phyloP scores from a whole-genome alignment of 306 rosid genomes.

The Malus sieversii region DNA sequence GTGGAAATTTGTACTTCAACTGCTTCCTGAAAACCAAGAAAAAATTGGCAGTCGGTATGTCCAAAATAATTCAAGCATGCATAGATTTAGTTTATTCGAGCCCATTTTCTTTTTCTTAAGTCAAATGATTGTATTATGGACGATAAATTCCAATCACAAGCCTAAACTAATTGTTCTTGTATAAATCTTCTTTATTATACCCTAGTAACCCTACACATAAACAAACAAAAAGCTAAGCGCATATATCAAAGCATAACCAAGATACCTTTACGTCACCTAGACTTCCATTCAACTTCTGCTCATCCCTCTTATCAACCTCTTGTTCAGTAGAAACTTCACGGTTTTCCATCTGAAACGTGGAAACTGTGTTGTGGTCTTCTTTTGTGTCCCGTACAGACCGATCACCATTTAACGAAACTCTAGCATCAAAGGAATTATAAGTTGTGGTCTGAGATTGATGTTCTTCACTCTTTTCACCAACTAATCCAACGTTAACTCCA shows the following conservation, averaged over 20 bases:
- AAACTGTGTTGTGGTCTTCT: slow-evolving; percentile 31
- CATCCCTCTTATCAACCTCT: slow-evolving; percentile 24
- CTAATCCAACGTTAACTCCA: slow-evolving; percentile 30
- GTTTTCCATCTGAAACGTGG: slow-evolving; percentile 28
- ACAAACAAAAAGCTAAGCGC: background rate
- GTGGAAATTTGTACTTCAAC: slow-evolving; percentile 37
- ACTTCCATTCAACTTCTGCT: slow-evolving; percentile 13
- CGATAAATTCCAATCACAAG: background rate
- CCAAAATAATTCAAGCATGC: background rate
- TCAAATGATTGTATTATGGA: background rate
- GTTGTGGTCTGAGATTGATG: slow-evolving; percentile 22
- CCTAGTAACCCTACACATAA: background rate
- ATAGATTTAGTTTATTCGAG: background rate
- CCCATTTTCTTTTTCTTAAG: background rate
- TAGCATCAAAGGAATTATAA: slow-evolving; percentile 33
- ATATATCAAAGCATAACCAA: background rate
- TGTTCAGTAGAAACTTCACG: slow-evolving; percentile 27
- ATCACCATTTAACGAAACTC: slow-evolving; percentile 53
- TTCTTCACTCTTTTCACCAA: slow-evolving; percentile 23
- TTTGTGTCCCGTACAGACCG: slow-evolving; percentile 26
- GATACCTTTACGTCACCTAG: slow-evolving; percentile 44
- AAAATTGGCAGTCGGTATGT: background rate
- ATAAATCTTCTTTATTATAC: background rate
- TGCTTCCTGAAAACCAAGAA: slow-evolving; percentile 49
- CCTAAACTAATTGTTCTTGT: background rate